Base-by-base conservation (phyloP, 2,329 filamentous ascomycete species). In the Amauroascus niger region DNA sequence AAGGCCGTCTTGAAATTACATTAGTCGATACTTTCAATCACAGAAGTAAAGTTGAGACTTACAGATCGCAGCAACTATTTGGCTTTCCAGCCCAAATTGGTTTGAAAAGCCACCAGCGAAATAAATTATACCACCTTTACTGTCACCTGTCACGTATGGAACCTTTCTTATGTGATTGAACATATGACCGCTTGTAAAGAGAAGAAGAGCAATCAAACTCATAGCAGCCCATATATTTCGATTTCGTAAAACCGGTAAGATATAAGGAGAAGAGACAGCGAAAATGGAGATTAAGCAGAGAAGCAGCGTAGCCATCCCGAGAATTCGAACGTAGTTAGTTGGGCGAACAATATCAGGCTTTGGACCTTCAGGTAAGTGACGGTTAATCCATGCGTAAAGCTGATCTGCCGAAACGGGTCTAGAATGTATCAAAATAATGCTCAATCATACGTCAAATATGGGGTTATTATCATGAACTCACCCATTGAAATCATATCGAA, bases 91-190 rank as follows among this genome's bases (percentile, higher is more conserved):
- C 13, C 93, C 93, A 64, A 85, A 89, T 68, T 98, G 93, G 68
- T 83, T 95, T 69, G 91, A 88, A 72, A 98, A 98, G 0, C 93
- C 91, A 37, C 79, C 79, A 3, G 91, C 88, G 70, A 98, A 93
- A 70, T 97, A 97, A 65, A 74, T 87, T 58, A 98, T 81, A 4
- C 89, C 89, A 16, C 93, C 93, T 52, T 80, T 82, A 35, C 88
- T 88, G 67, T 97, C 83, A 40, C 86, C 87, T 40, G 83, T 78
- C 30, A 97, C 88, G 63, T 98, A 98, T 2, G 93, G 93, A 2
- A 94, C 88, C 69, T 93, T 91, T 62, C 94, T 82, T 66, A 98
- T 98, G 67, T 96, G 90, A 71, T 97, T 98, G 79, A 94, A 98
- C 94, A 98, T 98, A 72, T 97, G 90, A 37, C 93, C 94, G 63